Base-by-base conservation (phyloP, 768 basidiomycete species). In the Boletus pseudopeckii region DNA sequence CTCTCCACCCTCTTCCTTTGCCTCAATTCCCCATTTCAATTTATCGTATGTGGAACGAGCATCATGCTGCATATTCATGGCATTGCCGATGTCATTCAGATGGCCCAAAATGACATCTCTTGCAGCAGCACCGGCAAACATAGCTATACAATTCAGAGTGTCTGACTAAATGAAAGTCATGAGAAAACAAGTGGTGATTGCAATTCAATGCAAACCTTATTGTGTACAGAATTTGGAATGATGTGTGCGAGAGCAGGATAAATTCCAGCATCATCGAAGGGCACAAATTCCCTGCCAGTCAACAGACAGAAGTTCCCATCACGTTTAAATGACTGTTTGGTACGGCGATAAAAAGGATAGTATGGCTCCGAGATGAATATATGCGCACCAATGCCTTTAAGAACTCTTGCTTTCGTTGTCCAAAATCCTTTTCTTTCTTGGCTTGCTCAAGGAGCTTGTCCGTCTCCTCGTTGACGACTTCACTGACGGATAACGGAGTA, bases 341-440 rank as follows among this genome's bases (percentile, higher is more conserved):
- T 15, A 18, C 7, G 4, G 11, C 7, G 7, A 11, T 46, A 10
- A 45, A n/a, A 17, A 28, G 5, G 38, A 51, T n/a, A 7, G 13
- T 36, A 46, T 28, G 5, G 5, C 32, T 24, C 17, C 20, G 4
- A 54, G 17, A 14, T 34, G 20, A 41, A 41, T 34, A 36, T 45
- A 22, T 45, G 8, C 52, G 5, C 28, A 55, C 54, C 54, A 55
- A 41, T 34, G 17, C 22, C 48, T 53, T 53, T 14, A 53, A 53
- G 33, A 13, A 2, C 6, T 15, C n/a, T 51, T 51, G 39, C 0
- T 46, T 34, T 45, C 44, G 51, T 32, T 9, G n/a, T 45, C 44
- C 43, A 20, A 17, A 44, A 15, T 17, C 24, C 6, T 2, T 6
- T 2, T 26, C 22, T 53, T 30, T 18, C 14, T 34, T 14, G 18